Evolutionary conservation across 352 stramenopile species (phyloP).

Genomic region (Globisporangium camurandrum): DNA sequence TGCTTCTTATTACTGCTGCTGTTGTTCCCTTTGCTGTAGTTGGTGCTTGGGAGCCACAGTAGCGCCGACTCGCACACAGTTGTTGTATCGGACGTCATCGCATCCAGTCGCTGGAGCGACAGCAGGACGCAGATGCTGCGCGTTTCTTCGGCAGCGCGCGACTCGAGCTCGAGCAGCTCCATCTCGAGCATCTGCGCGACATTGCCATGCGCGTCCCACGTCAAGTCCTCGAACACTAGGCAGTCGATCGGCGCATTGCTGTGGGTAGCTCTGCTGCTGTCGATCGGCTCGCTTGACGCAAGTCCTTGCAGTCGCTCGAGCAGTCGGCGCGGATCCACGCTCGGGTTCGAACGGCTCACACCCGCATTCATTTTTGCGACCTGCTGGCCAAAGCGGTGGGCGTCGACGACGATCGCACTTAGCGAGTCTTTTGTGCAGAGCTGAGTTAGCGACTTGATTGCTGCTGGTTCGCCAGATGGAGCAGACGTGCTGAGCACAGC

Average conservation of each 20-base stretch:
- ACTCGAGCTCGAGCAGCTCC: constrained; percentile 47
- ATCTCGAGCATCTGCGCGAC: constrained; percentile 46
- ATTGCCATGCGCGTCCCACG: constrained; percentile 48
- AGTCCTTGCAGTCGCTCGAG: constrained; percentile 9
- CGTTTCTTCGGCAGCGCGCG: constrained; percentile 14
- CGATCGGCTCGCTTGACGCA: no score
- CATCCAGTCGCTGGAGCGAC: neutral
- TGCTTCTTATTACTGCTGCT: constrained; percentile 13
- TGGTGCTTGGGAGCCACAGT: constrained; percentile 28
- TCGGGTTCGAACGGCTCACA: no score
- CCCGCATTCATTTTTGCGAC: constrained; percentile 7
- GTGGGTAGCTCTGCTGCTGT: no score
- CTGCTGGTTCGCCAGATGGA: no score
- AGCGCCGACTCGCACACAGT: constrained; percentile 23
- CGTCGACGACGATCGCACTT: constrained; percentile 43
- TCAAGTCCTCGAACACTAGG: constrained; percentile 37
- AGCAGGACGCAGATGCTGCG: constrained; percentile 36
- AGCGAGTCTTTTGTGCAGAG: constrained; percentile 43
- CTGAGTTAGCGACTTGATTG: no score
- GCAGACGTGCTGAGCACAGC: constrained; percentile 18
- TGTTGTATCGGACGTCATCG: no score
- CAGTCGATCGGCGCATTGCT: constrained; percentile 5
- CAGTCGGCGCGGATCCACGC: constrained; percentile 25
- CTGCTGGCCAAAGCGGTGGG: constrained; percentile 44
- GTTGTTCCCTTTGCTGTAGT: constrained; percentile 2